Evolutionary conservation across 78 protist genomes (phyloP), one percentile per base, ranked within the genome.

Genomic region (Speleostelium caveatum): DNA sequence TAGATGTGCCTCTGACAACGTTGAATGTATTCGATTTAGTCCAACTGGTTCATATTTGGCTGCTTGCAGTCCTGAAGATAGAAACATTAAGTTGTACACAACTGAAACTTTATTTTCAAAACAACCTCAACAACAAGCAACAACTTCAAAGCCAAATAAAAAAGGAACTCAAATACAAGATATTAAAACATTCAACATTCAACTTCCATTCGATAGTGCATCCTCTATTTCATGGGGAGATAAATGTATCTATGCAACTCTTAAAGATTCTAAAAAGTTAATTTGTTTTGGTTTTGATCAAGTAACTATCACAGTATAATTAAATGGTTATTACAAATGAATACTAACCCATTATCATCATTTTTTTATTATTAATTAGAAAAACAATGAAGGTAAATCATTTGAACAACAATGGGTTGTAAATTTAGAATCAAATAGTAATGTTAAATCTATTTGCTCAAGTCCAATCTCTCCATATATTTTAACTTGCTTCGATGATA

Each of bases 161-260:
- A n/a, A n/a, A n/a, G n/a, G n/a, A n/a, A n/a, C n/a, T n/a, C n/a
- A n/a, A n/a, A n/a, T n/a, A n/a, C n/a, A 65, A 67, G 51, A 39
- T 53, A 8, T n/a, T n/a, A n/a, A n/a, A n/a, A n/a, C n/a, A n/a
- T 79, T 65, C n/a, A 66, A 53, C 24, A 17, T 79, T 19, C 69
- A 51, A 79, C 35, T 79, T 21, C 88, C 88, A 51, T 80, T 80
- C 45, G 90, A 80, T 58, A 26, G 55, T 33, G 90, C 90, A 21
- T 14, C 69, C 3, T n/a, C 36, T 38, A 26, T 80, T 41, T 32
- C 90, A 32, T 69, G 77, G 90, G 66, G 75, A 45, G 58, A 55
- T 32, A 62, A 69, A 16, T 7, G 22, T 7, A 6, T 80, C 51
- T 69, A 69, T 32, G 90, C 90, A 17, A 30, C 78, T 3, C 53